Base-by-base conservation (phyloP, 2,329 filamentous ascomycete species). In the Neofusicoccum parvum region DNA sequence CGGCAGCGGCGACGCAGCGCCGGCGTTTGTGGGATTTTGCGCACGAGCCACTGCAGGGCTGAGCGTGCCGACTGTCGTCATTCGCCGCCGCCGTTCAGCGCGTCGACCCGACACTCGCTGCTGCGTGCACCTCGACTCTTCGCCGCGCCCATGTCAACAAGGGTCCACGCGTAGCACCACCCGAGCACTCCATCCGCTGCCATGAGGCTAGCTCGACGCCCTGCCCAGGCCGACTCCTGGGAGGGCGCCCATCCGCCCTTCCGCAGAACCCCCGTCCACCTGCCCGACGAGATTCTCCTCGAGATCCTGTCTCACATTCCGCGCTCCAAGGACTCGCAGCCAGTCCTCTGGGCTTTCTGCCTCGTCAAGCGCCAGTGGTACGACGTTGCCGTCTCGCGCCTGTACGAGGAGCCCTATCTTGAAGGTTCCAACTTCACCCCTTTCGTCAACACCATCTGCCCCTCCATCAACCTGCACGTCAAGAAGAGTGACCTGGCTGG, bases 371-470 rank as follows among this genome's bases (percentile, higher is more conserved):
- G 79, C 36, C 82, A 86, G 68, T 89, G 86, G 86, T 87, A 88
- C 70, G 77, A 80, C 4, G 80, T 81, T 12, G 80, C 82, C 0
- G 77, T 87, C 9, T 73, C 78, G 0, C 74, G 78, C 12, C 81
- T 89, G 12, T 89, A 89, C 71, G 75, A 78, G 27, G 72, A 73
- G 2, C 87, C 87, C 2, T 74, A 78, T 51, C 76, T 89, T 5
- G 73, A 75, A n/a, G 84, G 85, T 14, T 75, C 74, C 32, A 83
- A 83, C 66, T 88, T 86, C 70, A 76, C 80, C 23, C 75, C 78
- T 2, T 89, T 89, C 71, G 79, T 83, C 3, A 75, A 77, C 32
- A 84, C 85, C 0, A 79, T 89, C 48, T 86, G 83, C 66, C 85
- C 86, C 0, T 81, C 80, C 0, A 79, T 83, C 43, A 81, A 81